Conservation (phyloP, 306 rosid species). For the Ochetophila trinervis region DNA sequence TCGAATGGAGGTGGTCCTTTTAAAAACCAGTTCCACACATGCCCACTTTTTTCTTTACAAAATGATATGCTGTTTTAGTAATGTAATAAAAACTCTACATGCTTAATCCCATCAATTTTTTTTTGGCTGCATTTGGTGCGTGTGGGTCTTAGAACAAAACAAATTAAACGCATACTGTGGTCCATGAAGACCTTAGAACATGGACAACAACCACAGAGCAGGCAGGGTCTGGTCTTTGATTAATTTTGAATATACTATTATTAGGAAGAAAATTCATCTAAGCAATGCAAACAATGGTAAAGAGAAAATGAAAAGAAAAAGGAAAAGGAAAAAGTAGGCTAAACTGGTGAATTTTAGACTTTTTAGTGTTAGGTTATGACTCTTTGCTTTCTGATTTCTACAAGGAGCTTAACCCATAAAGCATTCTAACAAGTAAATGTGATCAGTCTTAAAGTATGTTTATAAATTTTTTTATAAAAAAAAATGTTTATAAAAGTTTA, state of each 20-base stretch:
- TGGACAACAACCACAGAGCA: conserved; percentile 19
- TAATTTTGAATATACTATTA: background rate
- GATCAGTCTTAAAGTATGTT: no score
- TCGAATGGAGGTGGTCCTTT: background rate
- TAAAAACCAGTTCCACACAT: background rate
- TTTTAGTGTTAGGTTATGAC: conserved; percentile 9
- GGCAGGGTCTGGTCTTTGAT: conserved; percentile 17
- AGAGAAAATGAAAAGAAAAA: no score
- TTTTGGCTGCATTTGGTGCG: conserved; percentile 7
- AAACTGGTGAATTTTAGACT: background rate
- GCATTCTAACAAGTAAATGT: no score
- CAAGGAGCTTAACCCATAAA: no score
- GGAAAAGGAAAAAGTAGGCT: no score
- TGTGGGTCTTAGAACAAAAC: conserved; percentile 19
- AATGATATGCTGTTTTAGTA: background rate
- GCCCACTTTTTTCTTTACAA: background rate
- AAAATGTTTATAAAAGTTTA: no score
- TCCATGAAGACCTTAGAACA: conserved; percentile 18
- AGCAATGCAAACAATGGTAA: no score
- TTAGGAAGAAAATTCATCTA: no score
- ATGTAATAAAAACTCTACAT: conserved; percentile 1
- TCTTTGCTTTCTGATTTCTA: background rate
- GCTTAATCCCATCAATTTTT: background rate
- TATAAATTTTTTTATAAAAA: no score
- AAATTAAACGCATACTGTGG: conserved; percentile 21